Conservation (phyloP, 2,329 filamentous ascomycete species). For the Clonostachys sp. region DNA sequence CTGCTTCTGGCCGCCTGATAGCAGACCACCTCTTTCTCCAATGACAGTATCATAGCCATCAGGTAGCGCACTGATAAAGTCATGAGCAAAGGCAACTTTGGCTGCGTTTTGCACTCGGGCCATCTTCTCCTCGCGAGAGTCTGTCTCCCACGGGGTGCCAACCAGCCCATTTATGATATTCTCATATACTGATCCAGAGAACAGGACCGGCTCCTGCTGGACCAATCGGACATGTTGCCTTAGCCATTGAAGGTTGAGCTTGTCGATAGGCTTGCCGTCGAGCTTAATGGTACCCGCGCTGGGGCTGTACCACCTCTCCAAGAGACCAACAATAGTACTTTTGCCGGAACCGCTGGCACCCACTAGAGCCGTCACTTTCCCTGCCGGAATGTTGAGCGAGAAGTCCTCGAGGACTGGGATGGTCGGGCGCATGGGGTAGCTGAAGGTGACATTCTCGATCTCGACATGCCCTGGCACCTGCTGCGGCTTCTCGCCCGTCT, state of each 20-base stretch:
- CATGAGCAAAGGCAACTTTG: conserved; percentile 36
- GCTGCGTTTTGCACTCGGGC: conserved; percentile 34
- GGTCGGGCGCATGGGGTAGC: conserved; percentile 90
- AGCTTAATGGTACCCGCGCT: conserved; percentile 15
- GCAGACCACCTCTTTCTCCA: conserved; percentile 54
- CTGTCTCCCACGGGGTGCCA: conserved; percentile 67
- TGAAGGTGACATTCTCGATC: conserved; percentile 79
- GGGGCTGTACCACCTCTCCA: conserved; percentile 11
- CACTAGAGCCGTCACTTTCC: conserved; percentile 92
- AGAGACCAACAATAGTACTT: conserved; percentile 39
- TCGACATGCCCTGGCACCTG: conserved; percentile 69
- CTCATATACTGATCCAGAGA: conserved; percentile 80
- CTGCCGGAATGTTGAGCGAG: conserved; percentile 73
- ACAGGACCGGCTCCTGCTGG: conserved; percentile 87
- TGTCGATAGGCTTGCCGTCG: conserved; percentile 46
- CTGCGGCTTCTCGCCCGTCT: conserved; percentile 66
- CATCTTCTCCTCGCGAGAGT: conserved; percentile 35
- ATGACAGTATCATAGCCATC: conserved; percentile 51
- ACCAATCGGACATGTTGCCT: conserved; percentile 90
- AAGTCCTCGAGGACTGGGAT: conserved; percentile 86
- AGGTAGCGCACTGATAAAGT: conserved; percentile 39
- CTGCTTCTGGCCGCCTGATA: conserved; percentile 64
- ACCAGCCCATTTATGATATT: conserved; percentile 92
- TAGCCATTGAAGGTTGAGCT: conserved; percentile 83
- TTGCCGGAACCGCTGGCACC: conserved; percentile 94